phyloP scores from a whole-genome alignment of 495 filamentous ascomycete genomes.

The Daldinia grandis region DNA sequence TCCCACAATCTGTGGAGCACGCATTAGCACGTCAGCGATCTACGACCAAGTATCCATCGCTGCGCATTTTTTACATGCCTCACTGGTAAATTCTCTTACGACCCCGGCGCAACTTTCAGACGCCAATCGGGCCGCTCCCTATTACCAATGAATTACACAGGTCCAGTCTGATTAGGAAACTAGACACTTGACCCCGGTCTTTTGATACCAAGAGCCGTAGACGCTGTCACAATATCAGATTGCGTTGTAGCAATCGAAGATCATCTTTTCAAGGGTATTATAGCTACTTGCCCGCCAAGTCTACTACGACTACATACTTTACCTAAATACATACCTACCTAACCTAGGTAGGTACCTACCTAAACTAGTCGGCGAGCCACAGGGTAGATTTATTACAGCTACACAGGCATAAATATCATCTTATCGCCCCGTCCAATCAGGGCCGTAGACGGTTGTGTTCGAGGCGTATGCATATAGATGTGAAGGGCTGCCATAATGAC shows the following conservation, averaged over 20 bases:
- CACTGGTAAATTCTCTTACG: conserved; percentile 1
- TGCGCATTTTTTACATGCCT: conserved; percentile 12
- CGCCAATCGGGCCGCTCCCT: conserved; percentile 22
- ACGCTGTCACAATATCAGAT: not conserved
- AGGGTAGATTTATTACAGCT: not conserved
- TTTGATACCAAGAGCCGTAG: conserved; percentile 14
- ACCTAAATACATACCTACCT: conserved; percentile 4
- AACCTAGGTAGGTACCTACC: conserved; percentile 3
- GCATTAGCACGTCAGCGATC: conserved; percentile 14
- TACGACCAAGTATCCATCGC: not conserved
- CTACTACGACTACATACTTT: not conserved
- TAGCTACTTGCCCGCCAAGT: not conserved
- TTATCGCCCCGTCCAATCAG: conserved; percentile 8
- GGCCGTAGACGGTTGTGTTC: not conserved
- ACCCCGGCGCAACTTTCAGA: conserved; percentile 4
- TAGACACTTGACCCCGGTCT: conserved; percentile 1
- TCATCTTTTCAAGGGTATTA: conserved; percentile 7
- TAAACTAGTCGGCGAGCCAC: conserved; percentile 1
- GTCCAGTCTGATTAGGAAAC: not conserved
- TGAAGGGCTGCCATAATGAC: not conserved
- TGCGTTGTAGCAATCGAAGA: conserved; percentile 27
- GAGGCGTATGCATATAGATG: not conserved
- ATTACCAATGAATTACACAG: conserved; percentile 24
- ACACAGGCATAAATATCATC: not conserved
- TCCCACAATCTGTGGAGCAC: conserved; percentile 1